phyloP scores from a whole-genome alignment of 176 grass and related monocot species.

The Ensete ventricosum region DNA sequence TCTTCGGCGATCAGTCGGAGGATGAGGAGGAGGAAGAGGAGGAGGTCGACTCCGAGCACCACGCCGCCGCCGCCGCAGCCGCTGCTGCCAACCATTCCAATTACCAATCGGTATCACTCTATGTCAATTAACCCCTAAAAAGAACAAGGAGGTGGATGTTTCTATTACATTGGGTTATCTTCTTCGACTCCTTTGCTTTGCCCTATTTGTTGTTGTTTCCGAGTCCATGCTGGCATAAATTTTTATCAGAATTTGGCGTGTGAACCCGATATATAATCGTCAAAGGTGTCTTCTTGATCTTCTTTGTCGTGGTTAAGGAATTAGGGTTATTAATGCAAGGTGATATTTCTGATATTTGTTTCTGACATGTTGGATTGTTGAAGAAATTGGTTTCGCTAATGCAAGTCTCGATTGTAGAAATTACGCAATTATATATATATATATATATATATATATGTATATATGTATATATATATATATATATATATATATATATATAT shows the following conservation, averaged over 20 bases:
- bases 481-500: no score
- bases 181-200: not conserved
- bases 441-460: no score
- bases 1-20: constrained; percentile 92
- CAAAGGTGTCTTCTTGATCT: not conserved
- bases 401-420: not conserved
- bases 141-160: no score
- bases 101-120: constrained; percentile 28
- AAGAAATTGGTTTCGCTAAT: not conserved
- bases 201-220: not conserved
- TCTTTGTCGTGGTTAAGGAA: no score
- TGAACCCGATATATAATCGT: not conserved
- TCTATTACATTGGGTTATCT: not conserved
- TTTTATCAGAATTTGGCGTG: not conserved
- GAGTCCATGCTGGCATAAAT: not conserved
- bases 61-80: not conserved
- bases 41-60: constrained; percentile 39
- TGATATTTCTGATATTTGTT: not conserved
- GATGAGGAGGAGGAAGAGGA: constrained; percentile 69
- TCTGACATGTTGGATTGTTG: not conserved
- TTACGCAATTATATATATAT: no score
- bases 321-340: not conserved
- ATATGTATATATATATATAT: no score
- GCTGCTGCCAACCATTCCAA: constrained; percentile 29
- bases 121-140: not conserved